These are phyloP conservation scores for Pythium folliculosum DNA, from an alignment of 352 stramenopile species.

Conservation along the genomic window DNA sequence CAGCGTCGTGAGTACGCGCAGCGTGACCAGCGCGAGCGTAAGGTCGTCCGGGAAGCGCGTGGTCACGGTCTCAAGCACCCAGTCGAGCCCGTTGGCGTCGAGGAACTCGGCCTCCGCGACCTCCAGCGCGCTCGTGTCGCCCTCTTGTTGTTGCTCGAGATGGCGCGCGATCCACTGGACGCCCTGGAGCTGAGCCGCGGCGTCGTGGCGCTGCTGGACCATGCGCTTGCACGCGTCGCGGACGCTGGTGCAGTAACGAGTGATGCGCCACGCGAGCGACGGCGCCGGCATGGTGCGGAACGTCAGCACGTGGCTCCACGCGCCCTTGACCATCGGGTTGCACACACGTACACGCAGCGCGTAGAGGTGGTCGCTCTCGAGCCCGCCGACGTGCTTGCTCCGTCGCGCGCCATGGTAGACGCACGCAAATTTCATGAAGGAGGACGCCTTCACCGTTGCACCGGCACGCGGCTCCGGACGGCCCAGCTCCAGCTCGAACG, in stretches of 20 bases:
- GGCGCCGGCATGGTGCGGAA: slow-evolving; percentile 53
- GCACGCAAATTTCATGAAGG: slow-evolving; percentile 41
- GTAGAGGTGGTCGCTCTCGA: slow-evolving; percentile 46
- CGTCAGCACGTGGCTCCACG: slow-evolving; percentile 50
- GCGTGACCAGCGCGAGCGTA: background rate
- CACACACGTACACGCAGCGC: slow-evolving; percentile 50
- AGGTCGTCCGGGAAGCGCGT: background rate
- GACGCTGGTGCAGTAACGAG: slow-evolving; percentile 43
- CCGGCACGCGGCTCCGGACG: slow-evolving; percentile 29
- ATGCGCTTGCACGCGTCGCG: slow-evolving; percentile 50
- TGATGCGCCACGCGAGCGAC: slow-evolving; percentile 59
- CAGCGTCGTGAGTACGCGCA: slow-evolving; percentile 13
- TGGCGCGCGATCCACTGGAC: slow-evolving; percentile 59
- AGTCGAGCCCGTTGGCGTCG: slow-evolving; percentile 7
- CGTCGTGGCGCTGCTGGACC: slow-evolving; percentile 30
- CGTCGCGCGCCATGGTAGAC: slow-evolving; percentile 40
- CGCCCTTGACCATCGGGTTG: slow-evolving; percentile 53
- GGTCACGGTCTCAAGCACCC: slow-evolving; percentile 5
- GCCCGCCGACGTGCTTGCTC: slow-evolving; percentile 36
- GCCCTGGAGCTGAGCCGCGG: slow-evolving; percentile 34
- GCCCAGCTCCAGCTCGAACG: slow-evolving; percentile 64
- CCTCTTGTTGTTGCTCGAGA: slow-evolving; percentile 29
- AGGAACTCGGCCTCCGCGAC: slow-evolving; percentile 31
- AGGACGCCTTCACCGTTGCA: no score
- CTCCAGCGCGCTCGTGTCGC: background rate